Conservation (phyloP, 2,329 filamentous ascomycete species). For the Epichloe aotearoae region DNA sequence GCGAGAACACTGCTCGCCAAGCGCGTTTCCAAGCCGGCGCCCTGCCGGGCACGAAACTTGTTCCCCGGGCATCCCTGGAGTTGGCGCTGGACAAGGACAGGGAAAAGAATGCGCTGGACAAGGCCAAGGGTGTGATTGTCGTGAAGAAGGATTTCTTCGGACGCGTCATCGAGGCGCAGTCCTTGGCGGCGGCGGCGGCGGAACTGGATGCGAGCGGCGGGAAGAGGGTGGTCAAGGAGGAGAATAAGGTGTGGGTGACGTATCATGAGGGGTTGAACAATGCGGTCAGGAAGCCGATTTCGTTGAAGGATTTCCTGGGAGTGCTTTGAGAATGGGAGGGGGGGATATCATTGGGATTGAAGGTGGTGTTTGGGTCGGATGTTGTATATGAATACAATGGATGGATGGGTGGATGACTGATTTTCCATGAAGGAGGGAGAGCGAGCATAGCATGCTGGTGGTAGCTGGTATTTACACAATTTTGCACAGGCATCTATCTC, state of each 20-base stretch:
- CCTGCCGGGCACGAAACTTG: conserved; percentile 12
- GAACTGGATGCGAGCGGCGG: conserved; percentile 27
- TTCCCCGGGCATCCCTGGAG: conserved; percentile 3
- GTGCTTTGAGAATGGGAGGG: conserved; percentile 33
- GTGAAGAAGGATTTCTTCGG: conserved; percentile 81
- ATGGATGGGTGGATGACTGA: no score
- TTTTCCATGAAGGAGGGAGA: no score
- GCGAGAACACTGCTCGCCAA: conserved; percentile 53
- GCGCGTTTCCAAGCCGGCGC: conserved; percentile 46
- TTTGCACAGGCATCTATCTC: no score
- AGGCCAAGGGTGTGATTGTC: conserved; percentile 21
- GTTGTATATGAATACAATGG: no score
- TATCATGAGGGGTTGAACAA: conserved; percentile 88
- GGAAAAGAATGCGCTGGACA: conserved; percentile 25
- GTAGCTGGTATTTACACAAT: no score
- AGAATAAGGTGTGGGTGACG: conserved; percentile 65
- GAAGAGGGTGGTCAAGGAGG: conserved; percentile 28
- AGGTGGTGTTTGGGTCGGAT: no score
- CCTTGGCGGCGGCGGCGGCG: conserved; percentile 24
- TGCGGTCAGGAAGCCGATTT: conserved; percentile 79
- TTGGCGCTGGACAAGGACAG: conserved; percentile 12
- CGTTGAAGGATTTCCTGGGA: conserved; percentile 62
- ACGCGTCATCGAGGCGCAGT: conserved; percentile 41
- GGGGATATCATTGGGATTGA: not conserved
- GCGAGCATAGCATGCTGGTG: no score